Base-by-base conservation (phyloP, 1,284 basidiomycete genomes). In the Rhodofomes roseus region DNA sequence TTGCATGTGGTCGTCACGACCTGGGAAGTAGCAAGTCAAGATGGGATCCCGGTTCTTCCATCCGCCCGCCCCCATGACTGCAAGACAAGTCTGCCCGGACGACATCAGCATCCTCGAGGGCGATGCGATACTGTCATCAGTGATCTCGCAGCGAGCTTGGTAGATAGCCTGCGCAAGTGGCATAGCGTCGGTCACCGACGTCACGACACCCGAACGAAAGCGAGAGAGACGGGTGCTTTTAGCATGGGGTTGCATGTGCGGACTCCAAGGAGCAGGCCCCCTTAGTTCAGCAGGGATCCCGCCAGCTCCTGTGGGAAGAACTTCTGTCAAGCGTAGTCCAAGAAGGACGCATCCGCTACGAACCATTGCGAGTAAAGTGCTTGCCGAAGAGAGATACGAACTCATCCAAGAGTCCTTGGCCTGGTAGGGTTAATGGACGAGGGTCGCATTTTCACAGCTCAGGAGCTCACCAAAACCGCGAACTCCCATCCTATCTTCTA, bases 81-180 rank as follows among this genome's bases (percentile, higher is more conserved):
- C 68, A 11, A 79, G 58, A 50, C 70, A 72, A 4, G 67, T 63
- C 0, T 70, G 72, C 22, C 60, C 65, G 1, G 66, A 43, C 12
- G 74, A 73, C 1, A 76, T 56, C 18, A 55, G 46, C 53, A 77
- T 57, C 14, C 55, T 55, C 14, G 63, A 59, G 6, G 74, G 72
- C 1, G 34, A 7, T 25, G 31, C 16, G 25, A 70, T 68, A 4
- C 50, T 36, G 16, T 67, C 63, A 54, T 60, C 62, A 1, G 62
- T 61, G 31, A 78, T 66, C 56, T 79, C 76, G 60, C 72, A 76
- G 34, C 75, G 72, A 1, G 77, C 78, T 56, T 77, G 66, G 55
- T 71, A 73, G 18, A 79, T 67, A 14, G 65, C 57, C 2, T 64
- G 70, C 4, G 72, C 73, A 7, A 67, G 31, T 3, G 71, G 68